phyloP scores from a whole-genome alignment of 2,329 filamentous ascomycete species.

The Talaromyces sp. region DNA sequence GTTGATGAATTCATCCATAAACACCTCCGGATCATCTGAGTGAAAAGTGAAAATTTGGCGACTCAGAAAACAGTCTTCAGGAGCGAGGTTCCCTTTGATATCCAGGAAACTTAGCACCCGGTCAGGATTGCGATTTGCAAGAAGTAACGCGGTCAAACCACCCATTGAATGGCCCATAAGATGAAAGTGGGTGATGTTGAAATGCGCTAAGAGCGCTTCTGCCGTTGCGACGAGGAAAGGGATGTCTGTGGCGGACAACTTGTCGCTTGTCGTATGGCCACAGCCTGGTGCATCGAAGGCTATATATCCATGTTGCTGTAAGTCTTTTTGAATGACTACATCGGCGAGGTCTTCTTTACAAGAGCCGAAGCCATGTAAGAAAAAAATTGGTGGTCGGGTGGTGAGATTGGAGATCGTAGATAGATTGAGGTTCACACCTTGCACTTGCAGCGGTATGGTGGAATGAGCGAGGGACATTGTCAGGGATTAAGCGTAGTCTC shows the following conservation, averaged over 20 bases:
- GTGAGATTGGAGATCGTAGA: conserved; percentile 25
- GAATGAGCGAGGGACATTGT: conserved; percentile 17
- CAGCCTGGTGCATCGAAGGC: conserved; percentile 30
- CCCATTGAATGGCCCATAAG: conserved; percentile 34
- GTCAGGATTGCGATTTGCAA: conserved; percentile 19
- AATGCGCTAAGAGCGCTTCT: conserved; percentile 21
- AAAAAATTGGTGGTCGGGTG: conserved; percentile 22
- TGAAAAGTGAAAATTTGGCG: conserved; percentile 28
- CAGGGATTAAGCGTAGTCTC: too few relatives aligned
- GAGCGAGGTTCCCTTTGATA: conserved; percentile 31
- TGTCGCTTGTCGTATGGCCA: conserved; percentile 20
- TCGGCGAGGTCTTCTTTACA: conserved; percentile 31
- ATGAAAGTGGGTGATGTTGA: conserved; percentile 24
- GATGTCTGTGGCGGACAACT: conserved; percentile 25
- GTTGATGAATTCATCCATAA: conserved; percentile 24
- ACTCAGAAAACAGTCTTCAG: conserved; percentile 33
- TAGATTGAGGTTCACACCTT: conserved; percentile 22
- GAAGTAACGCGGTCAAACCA: conserved; percentile 25
- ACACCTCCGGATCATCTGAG: conserved; percentile 15
- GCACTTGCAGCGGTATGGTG: conserved; percentile 18
- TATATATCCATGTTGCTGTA: conserved; percentile 21
- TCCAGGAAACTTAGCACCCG: conserved; percentile 27
- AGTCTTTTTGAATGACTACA: conserved; percentile 13
- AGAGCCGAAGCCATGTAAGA: conserved; percentile 31
- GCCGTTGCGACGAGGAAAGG: conserved; percentile 29